Conservation (phyloP, 1,284 basidiomycete species). For the Cutaneotrichosporon sp. region DNA sequence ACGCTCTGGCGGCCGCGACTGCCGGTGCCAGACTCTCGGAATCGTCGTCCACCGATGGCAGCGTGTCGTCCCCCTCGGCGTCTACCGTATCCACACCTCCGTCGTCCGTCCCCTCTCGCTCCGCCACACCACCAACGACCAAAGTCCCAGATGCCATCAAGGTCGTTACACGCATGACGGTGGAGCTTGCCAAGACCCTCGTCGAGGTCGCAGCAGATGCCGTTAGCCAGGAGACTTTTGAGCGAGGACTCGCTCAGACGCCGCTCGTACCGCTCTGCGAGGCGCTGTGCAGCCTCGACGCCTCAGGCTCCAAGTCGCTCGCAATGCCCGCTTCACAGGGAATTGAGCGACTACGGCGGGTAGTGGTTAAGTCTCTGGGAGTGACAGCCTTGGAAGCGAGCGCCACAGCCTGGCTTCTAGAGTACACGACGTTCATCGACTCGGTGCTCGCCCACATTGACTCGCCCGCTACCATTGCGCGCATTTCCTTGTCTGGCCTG, state of each 20-base stretch:
- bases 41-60: too few relatives aligned
- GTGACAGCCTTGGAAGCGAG: background rate
- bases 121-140: background rate
- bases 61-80: background rate
- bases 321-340: constrained; percentile 3
- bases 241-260: background rate
- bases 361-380: constrained; percentile 18
- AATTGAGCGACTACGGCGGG: constrained; percentile 22
- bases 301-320: background rate
- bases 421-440: constrained; percentile 6
- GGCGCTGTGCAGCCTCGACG: constrained; percentile 5
- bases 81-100: background rate
- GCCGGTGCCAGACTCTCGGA: background rate
- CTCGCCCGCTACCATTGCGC: background rate
- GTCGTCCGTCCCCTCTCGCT: background rate
- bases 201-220: background rate
- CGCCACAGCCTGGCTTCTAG: constrained; percentile 14
- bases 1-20: constrained; percentile 15
- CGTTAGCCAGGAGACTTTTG: background rate
- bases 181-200: constrained; percentile 1
- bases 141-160: background rate
- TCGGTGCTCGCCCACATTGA: background rate
- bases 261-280: background rate
- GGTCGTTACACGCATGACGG: background rate
- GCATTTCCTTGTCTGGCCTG: constrained; percentile 4